phyloP scores from a whole-genome alignment of 192 early-diverging fungal genomes.

The Chytriomyces sp. region DNA sequence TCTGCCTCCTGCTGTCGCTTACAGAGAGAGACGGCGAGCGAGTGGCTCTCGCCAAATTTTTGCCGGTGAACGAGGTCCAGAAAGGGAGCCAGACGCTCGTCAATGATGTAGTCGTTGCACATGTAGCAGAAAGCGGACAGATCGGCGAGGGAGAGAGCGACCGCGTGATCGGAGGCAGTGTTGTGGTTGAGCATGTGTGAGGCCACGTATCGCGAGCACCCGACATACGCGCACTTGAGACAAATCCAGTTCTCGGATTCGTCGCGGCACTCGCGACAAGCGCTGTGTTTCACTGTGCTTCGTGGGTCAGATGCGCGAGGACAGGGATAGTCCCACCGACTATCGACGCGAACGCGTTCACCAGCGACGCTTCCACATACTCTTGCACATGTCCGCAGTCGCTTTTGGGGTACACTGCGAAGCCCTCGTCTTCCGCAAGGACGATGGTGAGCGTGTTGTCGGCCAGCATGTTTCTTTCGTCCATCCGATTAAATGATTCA shows the following conservation, averaged over 20 bases:
- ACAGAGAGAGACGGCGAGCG: no score
- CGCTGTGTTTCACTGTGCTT: neutral
- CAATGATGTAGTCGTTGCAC: no score
- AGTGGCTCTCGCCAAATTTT: no score
- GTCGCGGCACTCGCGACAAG: neutral
- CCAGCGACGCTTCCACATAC: neutral
- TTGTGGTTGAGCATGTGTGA: neutral
- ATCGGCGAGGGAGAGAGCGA: neutral
- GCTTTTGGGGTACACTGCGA: conserved; percentile 3
- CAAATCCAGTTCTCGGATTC: neutral
- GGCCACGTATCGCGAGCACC: neutral
- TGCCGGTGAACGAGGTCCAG: no score
- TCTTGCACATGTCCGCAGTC: neutral
- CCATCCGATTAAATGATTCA: no score
- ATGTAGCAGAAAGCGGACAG: neutral
- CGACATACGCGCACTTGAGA: neutral
- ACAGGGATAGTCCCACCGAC: neutral
- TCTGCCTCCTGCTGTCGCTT: no score
- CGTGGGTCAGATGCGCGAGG: neutral
- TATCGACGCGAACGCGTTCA: neutral
- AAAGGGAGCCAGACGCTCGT: no score
- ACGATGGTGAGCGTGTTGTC: neutral
- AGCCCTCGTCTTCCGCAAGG: neutral
- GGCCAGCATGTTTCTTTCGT: no score
- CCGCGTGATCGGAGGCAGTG: neutral